Base-by-base conservation (phyloP, 2,329 filamentous ascomycete genomes). In the Eurotiales sp. region DNA sequence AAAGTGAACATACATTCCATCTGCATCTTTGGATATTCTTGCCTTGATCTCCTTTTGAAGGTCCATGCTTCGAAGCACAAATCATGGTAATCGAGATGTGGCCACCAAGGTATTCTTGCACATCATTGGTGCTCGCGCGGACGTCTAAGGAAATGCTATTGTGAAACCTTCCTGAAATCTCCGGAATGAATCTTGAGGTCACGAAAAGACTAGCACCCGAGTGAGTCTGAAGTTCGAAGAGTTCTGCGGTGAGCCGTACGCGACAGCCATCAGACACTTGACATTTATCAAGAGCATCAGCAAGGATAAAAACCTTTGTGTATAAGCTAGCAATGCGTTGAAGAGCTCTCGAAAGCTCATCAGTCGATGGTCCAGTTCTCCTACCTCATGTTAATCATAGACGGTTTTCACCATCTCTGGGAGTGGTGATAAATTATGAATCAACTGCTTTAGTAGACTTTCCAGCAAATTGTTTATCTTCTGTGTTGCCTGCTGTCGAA, bases 151-250 rank as follows among this genome's bases (percentile, higher is more conserved):
- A n/a, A 11, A 32, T 10, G n/a, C 25, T 22, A 56, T 23, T 22
- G 22, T 4, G 39, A 17, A 56, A 56, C n/a, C 11, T 47, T 15
- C 6, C 15, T n/a, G 17, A 27, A 29, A 66, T 65, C 3, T 61
- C 55, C 12, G 59, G 55, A 36, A 60, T 56, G 42, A 46, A 45
- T 32, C 65, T 53, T 12, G 65, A 66, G 14, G 65, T 68, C 17
- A 56, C 59, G 44, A 68, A 61, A 37, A 65, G 17, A 29, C 54
- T 62, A 19, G 44, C 34, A 27, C 34, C 44, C 8, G n/a, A 23
- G 11, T 55, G 54, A 1, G n/a, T 25, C 12, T 60, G 58, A 34
- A 63, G 50, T 8, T 41, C 52, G 21, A 57, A 55, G 3, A 64
- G 34, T 23, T 53, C 41, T 3, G 41, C 40, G 12, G 63, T 29